Conservation (phyloP, 805 yeast genomes). For the Sugiyamaella marilandica region DNA sequence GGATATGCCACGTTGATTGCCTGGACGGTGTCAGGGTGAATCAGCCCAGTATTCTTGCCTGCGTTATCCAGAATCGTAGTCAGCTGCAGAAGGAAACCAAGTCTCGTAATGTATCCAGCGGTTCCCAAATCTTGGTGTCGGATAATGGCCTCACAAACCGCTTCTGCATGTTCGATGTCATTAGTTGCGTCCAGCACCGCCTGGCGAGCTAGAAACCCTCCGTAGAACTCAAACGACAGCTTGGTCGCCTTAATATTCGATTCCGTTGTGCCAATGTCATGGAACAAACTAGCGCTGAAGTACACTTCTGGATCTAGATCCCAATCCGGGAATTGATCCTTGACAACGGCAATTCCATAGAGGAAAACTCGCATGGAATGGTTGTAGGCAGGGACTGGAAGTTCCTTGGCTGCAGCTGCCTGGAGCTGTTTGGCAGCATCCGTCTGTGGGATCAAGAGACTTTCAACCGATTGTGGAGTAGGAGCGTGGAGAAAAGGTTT, state of each 20-base stretch:
- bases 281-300: conserved; percentile 20
- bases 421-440: conserved; percentile 7
- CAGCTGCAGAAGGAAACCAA: conserved; percentile 22
- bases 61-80: conserved; percentile 21
- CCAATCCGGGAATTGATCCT: conserved; percentile 22
- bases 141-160: conserved; percentile 23
- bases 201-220: conserved; percentile 22
- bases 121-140: conserved; percentile 24
- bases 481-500: conserved; percentile 4
- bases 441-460: conserved; percentile 5
- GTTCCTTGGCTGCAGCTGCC: conserved; percentile 12
- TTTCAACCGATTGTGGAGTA: background rate
- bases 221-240: conserved; percentile 25
- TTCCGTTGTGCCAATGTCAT: conserved; percentile 24
- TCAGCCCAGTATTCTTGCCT: conserved; percentile 14
- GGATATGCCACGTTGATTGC: conserved; percentile 18
- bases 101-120: conserved; percentile 19
- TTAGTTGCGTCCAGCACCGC: conserved; percentile 12
- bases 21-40: conserved; percentile 18
- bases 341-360: conserved; percentile 17
- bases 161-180: conserved; percentile 21
- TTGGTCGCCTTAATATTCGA: conserved; percentile 18
- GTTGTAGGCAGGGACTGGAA: conserved; percentile 15
- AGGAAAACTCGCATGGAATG: conserved; percentile 17
- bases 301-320: conserved; percentile 17